Conservation (phyloP, 805 yeast species). For the Wickerhamiella domercqiae region DNA sequence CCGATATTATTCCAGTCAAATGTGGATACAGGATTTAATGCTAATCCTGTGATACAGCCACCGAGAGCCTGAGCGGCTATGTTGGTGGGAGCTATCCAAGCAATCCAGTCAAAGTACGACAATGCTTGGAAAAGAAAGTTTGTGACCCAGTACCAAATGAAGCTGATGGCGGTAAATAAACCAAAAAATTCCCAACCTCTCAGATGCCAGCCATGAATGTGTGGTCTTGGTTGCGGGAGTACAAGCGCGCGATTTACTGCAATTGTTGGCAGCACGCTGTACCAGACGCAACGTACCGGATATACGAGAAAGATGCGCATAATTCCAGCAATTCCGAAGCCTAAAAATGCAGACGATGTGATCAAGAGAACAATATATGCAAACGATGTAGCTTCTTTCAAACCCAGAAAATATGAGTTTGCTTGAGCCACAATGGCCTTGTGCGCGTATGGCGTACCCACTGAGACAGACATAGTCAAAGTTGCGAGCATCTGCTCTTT, state of each 20-base stretch:
- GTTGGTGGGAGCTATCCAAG: conserved; percentile 41
- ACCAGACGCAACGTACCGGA: conserved; percentile 33
- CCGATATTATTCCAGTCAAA: conserved; percentile 32
- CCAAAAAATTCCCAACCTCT: conserved; percentile 39
- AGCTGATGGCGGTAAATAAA: conserved; percentile 28
- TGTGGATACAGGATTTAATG: conserved; percentile 32
- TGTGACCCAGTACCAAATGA: conserved; percentile 55
- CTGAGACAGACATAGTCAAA: conserved; percentile 18
- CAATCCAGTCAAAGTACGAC: conserved; percentile 48
- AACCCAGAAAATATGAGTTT: conserved; percentile 18
- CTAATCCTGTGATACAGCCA: conserved; percentile 34
- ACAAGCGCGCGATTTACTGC: conserved; percentile 33
- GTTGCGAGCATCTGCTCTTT: conserved; percentile 32
- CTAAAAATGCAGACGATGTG: conserved; percentile 36
- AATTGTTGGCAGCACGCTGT: conserved; percentile 42
- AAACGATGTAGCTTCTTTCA: conserved; percentile 18
- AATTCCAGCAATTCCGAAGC: conserved; percentile 41
- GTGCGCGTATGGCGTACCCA: conserved; percentile 18
- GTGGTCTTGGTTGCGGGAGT: conserved; percentile 15
- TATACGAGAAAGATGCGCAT: conserved; percentile 35
- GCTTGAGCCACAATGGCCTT: conserved; percentile 25
- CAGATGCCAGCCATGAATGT: conserved; percentile 45
- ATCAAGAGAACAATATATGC: conserved; percentile 32
- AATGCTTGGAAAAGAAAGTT: conserved; percentile 49
- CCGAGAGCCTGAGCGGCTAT: conserved; percentile 45